Evolutionary conservation across 2,329 filamentous ascomycete species (phyloP).

Genomic region (Aphanocladium album): DNA sequence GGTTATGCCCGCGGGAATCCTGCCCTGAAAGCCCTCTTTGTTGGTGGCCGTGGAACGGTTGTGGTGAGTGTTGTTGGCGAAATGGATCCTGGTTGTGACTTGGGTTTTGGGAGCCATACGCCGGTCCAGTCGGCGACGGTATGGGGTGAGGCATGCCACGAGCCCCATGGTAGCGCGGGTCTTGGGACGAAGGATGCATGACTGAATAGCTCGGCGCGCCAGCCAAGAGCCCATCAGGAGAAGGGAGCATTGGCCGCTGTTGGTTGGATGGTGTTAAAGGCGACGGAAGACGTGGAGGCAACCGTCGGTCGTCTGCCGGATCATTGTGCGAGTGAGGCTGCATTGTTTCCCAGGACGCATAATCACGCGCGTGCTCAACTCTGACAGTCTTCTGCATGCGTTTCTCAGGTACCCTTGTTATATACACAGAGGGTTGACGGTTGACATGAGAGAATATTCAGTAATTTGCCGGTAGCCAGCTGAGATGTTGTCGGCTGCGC

Average conservation of each 20-base stretch:
- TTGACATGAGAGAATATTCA: not conserved
- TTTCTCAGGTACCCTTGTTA: not conserved
- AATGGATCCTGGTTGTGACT: not conserved
- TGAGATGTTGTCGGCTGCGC: not conserved
- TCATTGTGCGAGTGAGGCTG: conserved; percentile 13
- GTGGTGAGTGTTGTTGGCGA: not conserved
- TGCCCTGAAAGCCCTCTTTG: not conserved
- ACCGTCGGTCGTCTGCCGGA: conserved; percentile 6
- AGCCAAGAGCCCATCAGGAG: conserved; percentile 21
- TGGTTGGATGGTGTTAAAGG: conserved; percentile 16
- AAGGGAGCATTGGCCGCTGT: conserved; percentile 24
- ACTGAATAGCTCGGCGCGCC: conserved; percentile 16
- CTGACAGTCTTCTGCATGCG: not conserved
- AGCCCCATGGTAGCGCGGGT: not conserved
- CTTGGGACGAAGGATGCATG: not conserved
- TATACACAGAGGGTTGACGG: not conserved
- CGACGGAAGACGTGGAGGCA: not conserved
- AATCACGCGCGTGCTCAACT: not conserved
- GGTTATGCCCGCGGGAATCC: conserved; percentile 9
- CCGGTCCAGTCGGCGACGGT: not conserved
- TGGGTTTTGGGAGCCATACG: not conserved
- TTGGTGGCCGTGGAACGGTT: not conserved
- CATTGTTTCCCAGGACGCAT: conserved; percentile 4
- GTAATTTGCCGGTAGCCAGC: not conserved
- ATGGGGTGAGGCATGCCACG: not conserved